phyloP scores from a whole-genome alignment of 495 filamentous ascomycete species.

The Trichoderma gamsii region DNA sequence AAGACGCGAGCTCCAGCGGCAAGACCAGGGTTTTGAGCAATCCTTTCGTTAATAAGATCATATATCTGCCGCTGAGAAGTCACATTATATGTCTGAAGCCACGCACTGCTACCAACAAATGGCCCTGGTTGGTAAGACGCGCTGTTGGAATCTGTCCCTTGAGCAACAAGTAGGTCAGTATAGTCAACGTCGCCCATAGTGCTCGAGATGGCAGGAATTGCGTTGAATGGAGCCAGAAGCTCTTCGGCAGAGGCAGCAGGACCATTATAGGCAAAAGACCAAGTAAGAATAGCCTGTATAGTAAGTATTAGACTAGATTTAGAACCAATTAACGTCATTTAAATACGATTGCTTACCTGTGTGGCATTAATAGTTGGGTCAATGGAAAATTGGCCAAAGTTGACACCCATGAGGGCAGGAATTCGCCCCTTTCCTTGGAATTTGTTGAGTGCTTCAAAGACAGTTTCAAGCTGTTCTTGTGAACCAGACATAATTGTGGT shows the following conservation, averaged over 20 bases:
- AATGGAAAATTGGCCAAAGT: slow-evolving; percentile 4
- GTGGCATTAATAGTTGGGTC: background rate
- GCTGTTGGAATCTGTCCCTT: slow-evolving; percentile 12
- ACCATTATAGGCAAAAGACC: slow-evolving; percentile 24
- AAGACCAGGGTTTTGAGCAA: slow-evolving; percentile 19
- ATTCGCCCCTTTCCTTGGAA: slow-evolving; percentile 22
- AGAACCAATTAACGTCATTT: background rate
- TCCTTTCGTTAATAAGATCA: slow-evolving; percentile 18
- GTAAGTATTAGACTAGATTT: background rate
- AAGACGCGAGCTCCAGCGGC: slow-evolving; percentile 24
- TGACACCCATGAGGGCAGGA: background rate
- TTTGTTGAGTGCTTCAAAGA: slow-evolving; percentile 40
- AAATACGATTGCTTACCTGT: background rate
- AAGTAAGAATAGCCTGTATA: slow-evolving; percentile 17
- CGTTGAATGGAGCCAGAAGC: slow-evolving; percentile 22
- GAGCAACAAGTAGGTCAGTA: slow-evolving; percentile 14
- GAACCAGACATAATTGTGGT: slow-evolving; percentile 39
- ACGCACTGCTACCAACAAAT: slow-evolving; percentile 5
- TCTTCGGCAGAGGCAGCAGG: slow-evolving; percentile 19
- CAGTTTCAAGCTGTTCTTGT: slow-evolving; percentile 41
- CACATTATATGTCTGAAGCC: slow-evolving; percentile 22
- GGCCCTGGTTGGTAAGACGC: background rate
- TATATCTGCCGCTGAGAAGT: slow-evolving; percentile 23
- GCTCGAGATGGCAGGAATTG: slow-evolving; percentile 17
- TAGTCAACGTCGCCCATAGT: slow-evolving; percentile 21